Percentiles rank a stretch among this genome's conserved stretches.
These are phyloP conservation scores for Boletellus sp. DNA, from an alignment of 768 basidiomycete species.

Conservation along the genomic window DNA sequence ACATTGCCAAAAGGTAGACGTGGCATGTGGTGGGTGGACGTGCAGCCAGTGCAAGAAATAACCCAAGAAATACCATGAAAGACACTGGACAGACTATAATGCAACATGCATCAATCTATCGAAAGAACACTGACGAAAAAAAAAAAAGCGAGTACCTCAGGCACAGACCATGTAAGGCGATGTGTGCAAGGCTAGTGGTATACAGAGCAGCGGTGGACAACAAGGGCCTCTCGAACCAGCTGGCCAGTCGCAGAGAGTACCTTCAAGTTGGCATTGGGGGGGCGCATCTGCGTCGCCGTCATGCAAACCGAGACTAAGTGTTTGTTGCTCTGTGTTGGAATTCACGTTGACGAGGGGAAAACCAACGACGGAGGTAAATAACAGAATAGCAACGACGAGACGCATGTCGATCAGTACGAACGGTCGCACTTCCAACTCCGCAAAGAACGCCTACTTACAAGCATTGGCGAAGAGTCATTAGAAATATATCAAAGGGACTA, in stretches of 20 bases:
- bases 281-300: neutral
- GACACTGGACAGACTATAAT: no score
- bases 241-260: slow-evolving; percentile 15
- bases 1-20: no score
- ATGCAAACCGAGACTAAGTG: neutral
- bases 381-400: neutral
- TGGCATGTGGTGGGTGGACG: no score
- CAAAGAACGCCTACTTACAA: neutral
- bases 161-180: slow-evolving; percentile 14
- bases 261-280: neutral
- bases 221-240: slow-evolving; percentile 16
- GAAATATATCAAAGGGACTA: slow-evolving; percentile 25
- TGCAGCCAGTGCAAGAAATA: no score
- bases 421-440: slow-evolving; percentile 4
- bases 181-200: slow-evolving; percentile 1
- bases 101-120: neutral
- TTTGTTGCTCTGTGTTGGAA: neutral
- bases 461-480: neutral
- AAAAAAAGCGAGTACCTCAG: neutral
- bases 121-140: neutral
- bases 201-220: slow-evolving; percentile 12
- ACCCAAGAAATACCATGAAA: no score
- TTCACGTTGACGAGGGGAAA: neutral
- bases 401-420: neutral
- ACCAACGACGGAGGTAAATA: neutral